A percentile compares a stretch with the other conserved stretches of the same genome.
phyloP scores from a whole-genome alignment of 75 land plant genomes.

The Pseudotsuga menziesii region DNA sequence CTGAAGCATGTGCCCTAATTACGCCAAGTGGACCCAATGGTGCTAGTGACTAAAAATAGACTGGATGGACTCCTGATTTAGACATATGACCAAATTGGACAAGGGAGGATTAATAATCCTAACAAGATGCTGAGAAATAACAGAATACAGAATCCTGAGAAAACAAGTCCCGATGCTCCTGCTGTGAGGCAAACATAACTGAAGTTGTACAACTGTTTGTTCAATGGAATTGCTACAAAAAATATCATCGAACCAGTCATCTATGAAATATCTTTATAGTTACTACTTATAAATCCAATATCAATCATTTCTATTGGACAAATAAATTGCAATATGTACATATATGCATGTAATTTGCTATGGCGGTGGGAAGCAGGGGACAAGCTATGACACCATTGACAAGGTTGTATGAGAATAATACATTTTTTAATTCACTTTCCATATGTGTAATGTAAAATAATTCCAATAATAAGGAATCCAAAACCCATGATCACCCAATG shows the following conservation, averaged over 20 bases:
- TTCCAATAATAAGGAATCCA: slow-evolving; percentile 20
- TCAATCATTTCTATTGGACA: no score
- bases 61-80: no score
- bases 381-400: no score
- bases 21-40: no score
- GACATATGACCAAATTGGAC: no score
- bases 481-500: slow-evolving; percentile 43
- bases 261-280: background rate
- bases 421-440: slow-evolving; percentile 15
- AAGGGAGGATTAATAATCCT: no score
- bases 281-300: background rate
- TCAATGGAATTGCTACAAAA: slow-evolving; percentile 73
- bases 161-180: slow-evolving; percentile 77
- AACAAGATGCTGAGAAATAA: slow-evolving; percentile 26
- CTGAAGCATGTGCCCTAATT: no score
- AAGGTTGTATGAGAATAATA: background rate
- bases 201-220: slow-evolving; percentile 86
- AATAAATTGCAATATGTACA: no score
- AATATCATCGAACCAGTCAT: background rate
- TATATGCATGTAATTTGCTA: no score
- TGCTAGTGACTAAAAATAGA: no score
- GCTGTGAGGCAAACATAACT: slow-evolving; percentile 90
- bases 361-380: no score
- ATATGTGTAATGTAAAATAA: slow-evolving; percentile 35
- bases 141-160: slow-evolving; percentile 67